Evolutionary conservation across 2,329 filamentous ascomycete genomes (phyloP), one percentile per base, ranked within the genome.

Genomic region (Neoascochyta sp.): DNA sequence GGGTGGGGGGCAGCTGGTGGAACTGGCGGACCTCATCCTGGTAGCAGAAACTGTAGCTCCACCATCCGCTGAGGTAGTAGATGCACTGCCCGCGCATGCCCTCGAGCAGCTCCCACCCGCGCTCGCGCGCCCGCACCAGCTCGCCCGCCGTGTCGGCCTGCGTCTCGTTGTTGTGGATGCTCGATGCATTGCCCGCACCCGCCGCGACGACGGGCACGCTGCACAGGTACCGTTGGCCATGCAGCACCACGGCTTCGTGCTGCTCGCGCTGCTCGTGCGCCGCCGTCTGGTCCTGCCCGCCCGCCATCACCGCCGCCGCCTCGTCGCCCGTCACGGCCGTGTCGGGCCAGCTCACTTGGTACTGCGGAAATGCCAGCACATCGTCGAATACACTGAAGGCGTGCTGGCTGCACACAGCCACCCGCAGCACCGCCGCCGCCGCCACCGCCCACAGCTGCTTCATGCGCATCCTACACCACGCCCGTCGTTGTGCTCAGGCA

Each of bases 1-100:
- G 79, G 24, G 78, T 74, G 2, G 79, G 78, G 1, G 86, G 76
- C 36, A 90, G 67, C 24, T 87, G 86, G 60, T 95, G 89, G 64
- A 93, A 95, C 63, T 95, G 89, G 52, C 86, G 83, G 40, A 95
- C 81, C 42, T 90, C 80, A 40, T 81, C 75, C 56, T 86, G 86
- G 66, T 94, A 92, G 70, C 89, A 95, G 63, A 95, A 95, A 49
- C 82, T 84, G 65, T 95, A 95, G 55, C 84, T 92, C 89, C 89
- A 95, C 89, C 89, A 95, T 0, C 89, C 89, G 1, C 80, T 84
- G 44, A 88, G 67, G 59, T 79, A 85, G 67, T 90, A 94, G 42
- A 95, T 76, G 62, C 89, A 95, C 28, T 76, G 75, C 3, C 81
- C 83, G 30, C 89, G 76, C 63, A 95, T 81, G 15, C 81, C 79